Evolutionary conservation across 352 stramenopile species (phyloP).

Genomic region (Phytopythium mirpurense): DNA sequence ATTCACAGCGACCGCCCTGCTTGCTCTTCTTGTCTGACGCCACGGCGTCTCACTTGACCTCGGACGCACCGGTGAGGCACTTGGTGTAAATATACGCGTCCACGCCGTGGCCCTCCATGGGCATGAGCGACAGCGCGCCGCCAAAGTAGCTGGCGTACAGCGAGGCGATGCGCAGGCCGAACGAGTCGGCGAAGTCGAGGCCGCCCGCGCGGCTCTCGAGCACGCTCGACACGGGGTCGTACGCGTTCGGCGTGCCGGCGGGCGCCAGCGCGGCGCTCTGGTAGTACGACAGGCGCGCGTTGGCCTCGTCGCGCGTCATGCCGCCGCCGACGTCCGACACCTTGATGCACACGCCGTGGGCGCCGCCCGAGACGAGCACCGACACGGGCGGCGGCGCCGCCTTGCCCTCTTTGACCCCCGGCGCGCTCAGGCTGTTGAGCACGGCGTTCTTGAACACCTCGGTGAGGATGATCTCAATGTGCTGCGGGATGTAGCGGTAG

Average conservation of each 20-base stretch:
- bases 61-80: slow-evolving; percentile 64
- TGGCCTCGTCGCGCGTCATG: slow-evolving; percentile 71
- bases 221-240: slow-evolving; percentile 66
- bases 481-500: slow-evolving; percentile 77
- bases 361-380: slow-evolving; percentile 57
- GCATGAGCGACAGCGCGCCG: slow-evolving; percentile 97
- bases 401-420: slow-evolving; percentile 7
- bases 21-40: neutral
- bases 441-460: slow-evolving; percentile 82
- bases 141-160: slow-evolving; percentile 99
- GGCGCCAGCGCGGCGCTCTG: slow-evolving; percentile 18
- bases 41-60: slow-evolving; percentile 46
- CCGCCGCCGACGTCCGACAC: slow-evolving; percentile 70
- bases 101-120: slow-evolving; percentile 98
- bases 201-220: slow-evolving; percentile 60
- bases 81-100: slow-evolving; percentile 92
- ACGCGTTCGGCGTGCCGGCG: slow-evolving; percentile 18
- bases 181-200: slow-evolving; percentile 71
- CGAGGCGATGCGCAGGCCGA: slow-evolving; percentile 88
- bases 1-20: neutral
- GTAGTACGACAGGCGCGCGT: slow-evolving; percentile 64
- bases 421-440: slow-evolving; percentile 55
- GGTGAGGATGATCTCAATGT: slow-evolving; percentile 78
- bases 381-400: slow-evolving; percentile 47
- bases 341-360: slow-evolving; percentile 76